Percentiles rank a stretch among this genome's conserved stretches.
These are phyloP conservation scores for Fraxinus excelsior DNA, from an alignment of 257 asterid genomes.

Conservation along the genomic window DNA sequence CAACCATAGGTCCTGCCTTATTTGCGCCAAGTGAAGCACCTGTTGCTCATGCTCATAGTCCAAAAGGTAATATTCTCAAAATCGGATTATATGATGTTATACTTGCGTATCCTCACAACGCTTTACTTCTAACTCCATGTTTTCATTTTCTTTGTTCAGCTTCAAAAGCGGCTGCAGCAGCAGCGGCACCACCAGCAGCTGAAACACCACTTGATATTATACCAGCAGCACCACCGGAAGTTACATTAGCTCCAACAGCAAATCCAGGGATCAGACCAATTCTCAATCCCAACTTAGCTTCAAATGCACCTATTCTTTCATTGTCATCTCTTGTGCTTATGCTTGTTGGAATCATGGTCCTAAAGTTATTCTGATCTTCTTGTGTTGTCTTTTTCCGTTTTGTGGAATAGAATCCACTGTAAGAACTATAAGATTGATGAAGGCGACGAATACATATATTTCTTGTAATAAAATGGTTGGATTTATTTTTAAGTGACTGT, in stretches of 20 bases:
- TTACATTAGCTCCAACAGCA: slow-evolving; percentile 43
- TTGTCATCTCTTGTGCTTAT: slow-evolving; percentile 27
- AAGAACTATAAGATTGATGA: neutral
- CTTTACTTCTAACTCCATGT: neutral
- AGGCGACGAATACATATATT: neutral
- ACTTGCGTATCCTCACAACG: no score
- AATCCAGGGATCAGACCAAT: slow-evolving; percentile 61
- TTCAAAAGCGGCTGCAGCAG: slow-evolving; percentile 44
- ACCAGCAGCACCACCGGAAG: slow-evolving; percentile 44
- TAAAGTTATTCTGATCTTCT: slow-evolving; percentile 21
- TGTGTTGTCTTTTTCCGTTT: neutral
- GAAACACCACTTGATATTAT: slow-evolving; percentile 24
- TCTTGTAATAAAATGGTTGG: neutral
- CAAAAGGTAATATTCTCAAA: slow-evolving; percentile 38
- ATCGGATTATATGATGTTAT: neutral
- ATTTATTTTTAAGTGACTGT: neutral
- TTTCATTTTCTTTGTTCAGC: slow-evolving; percentile 27
- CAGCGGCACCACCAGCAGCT: slow-evolving; percentile 34
- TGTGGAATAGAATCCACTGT: neutral
- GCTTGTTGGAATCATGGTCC: slow-evolving; percentile 35
- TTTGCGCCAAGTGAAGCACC: slow-evolving; percentile 53
- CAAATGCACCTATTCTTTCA: slow-evolving; percentile 29
- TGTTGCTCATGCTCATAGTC: slow-evolving; percentile 29
- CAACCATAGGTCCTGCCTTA: slow-evolving; percentile 47
- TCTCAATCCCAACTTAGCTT: slow-evolving; percentile 42